Evolutionary conservation across 2,329 filamentous ascomycete species (phyloP).

Genomic region (Aspergillus costaricaensis): DNA sequence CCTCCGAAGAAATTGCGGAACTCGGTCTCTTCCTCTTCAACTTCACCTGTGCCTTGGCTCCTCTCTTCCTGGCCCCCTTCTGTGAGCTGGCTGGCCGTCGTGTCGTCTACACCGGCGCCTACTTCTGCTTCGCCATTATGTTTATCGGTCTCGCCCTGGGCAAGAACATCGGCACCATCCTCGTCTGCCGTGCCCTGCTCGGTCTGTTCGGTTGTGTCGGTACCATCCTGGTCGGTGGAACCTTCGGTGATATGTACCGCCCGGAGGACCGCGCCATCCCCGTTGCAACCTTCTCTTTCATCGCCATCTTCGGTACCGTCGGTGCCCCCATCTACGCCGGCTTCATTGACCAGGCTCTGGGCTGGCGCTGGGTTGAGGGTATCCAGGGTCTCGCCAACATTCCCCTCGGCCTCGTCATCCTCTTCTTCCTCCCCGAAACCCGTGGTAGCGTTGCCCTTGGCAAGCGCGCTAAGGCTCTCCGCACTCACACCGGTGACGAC

Average conservation of each 20-base stretch:
- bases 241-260: slow-evolving; percentile 54
- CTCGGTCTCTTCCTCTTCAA: slow-evolving; percentile 55
- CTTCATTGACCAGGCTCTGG: slow-evolving; percentile 55
- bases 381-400: slow-evolving; percentile 56
- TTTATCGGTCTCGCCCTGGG: slow-evolving; percentile 53
- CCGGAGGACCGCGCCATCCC: slow-evolving; percentile 49
- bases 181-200: slow-evolving; percentile 50
- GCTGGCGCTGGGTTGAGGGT: slow-evolving; percentile 58
- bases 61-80: slow-evolving; percentile 53
- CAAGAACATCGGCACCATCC: slow-evolving; percentile 52
- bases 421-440: slow-evolving; percentile 50
- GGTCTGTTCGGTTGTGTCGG: slow-evolving; percentile 55
- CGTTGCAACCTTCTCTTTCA: slow-evolving; percentile 53
- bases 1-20: slow-evolving; percentile 48
- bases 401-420: slow-evolving; percentile 49
- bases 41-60: slow-evolving; percentile 51
- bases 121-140: slow-evolving; percentile 49
- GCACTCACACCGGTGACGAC: slow-evolving; percentile 51
- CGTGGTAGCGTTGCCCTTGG: slow-evolving; percentile 51
- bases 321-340: slow-evolving; percentile 57
- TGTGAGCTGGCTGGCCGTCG: slow-evolving; percentile 53
- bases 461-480: slow-evolving; percentile 53
- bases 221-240: slow-evolving; percentile 54
- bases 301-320: slow-evolving; percentile 56
- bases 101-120: slow-evolving; percentile 50